phyloP scores from a whole-genome alignment of 2,329 filamentous ascomycete species.

The Aspergillus tubingensis region DNA sequence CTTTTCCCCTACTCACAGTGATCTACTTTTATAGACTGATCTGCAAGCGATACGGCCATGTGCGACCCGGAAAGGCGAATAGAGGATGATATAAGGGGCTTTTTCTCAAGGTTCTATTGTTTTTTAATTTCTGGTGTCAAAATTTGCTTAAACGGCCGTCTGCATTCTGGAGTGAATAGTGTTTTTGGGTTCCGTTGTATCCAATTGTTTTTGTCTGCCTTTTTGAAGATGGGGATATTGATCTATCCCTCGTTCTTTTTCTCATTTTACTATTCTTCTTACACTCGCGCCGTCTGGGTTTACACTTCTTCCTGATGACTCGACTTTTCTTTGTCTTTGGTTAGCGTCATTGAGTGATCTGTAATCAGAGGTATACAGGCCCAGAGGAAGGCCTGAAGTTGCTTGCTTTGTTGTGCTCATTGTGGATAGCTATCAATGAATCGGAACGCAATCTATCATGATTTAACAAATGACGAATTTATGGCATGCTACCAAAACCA shows the following conservation, averaged over 20 bases:
- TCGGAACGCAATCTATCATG: too few species aligned
- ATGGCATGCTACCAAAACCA: too few species aligned
- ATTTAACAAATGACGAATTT: too few species aligned
- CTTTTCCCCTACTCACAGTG: slow-evolving; percentile 3
- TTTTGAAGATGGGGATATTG: slow-evolving; percentile 1
- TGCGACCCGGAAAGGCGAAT: slow-evolving; percentile 21
- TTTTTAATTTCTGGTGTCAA: slow-evolving; percentile 5
- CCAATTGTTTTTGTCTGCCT: neutral
- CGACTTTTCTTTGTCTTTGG: neutral
- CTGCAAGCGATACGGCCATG: slow-evolving; percentile 16
- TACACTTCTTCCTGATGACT: neutral
- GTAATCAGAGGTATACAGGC: neutral
- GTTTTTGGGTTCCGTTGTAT: slow-evolving; percentile 6
- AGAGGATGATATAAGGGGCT: slow-evolving; percentile 20
- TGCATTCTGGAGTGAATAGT: slow-evolving; percentile 12
- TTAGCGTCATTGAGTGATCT: neutral
- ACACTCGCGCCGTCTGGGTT: neutral
- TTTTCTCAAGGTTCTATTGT: slow-evolving; percentile 11
- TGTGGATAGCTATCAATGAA: neutral
- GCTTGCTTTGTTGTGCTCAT: neutral
- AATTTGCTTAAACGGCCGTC: slow-evolving; percentile 10
- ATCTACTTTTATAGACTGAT: slow-evolving; percentile 26
- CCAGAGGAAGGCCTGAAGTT: neutral
- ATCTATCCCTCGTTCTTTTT: slow-evolving; percentile 2
- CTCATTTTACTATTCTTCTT: neutral